phyloP scores from a whole-genome alignment of 2,329 filamentous ascomycete genomes.

The Cytospora schulzeri region DNA sequence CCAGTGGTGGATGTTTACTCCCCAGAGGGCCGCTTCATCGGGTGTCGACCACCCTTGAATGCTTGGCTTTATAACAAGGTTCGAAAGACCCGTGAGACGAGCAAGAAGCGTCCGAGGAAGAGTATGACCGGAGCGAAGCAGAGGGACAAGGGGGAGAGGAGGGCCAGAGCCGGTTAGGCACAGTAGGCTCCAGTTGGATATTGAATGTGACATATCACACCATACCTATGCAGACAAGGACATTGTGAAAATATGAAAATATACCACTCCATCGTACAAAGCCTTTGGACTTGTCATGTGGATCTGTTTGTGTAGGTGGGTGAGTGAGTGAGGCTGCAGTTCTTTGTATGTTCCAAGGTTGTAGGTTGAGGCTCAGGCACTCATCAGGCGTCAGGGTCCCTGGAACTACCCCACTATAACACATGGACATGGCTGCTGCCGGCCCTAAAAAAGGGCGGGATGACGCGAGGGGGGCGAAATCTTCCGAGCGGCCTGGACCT shows the following conservation, averaged over 20 bases:
- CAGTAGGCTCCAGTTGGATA: background rate
- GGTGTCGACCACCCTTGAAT: slow-evolving; percentile 66
- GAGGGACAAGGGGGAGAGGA: slow-evolving; percentile 25
- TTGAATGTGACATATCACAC: background rate
- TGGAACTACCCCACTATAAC: slow-evolving; percentile 14
- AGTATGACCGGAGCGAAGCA: slow-evolving; percentile 59
- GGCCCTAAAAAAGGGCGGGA: slow-evolving; percentile 14
- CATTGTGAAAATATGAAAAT: background rate
- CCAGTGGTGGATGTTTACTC: slow-evolving; percentile 83
- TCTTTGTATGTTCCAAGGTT: background rate
- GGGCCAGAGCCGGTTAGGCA: slow-evolving; percentile 1
- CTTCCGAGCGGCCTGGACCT: slow-evolving; percentile 16
- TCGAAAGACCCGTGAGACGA: slow-evolving; percentile 42
- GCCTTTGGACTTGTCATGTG: no score
- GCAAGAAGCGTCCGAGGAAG: slow-evolving; percentile 62
- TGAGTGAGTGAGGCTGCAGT: background rate
- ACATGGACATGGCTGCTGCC: background rate
- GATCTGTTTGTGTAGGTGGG: background rate
- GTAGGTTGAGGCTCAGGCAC: background rate
- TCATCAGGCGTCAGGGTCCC: background rate
- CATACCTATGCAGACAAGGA: background rate
- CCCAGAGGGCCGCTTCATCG: slow-evolving; percentile 81
- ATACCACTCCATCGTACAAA: slow-evolving; percentile 1
- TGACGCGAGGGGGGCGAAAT: slow-evolving; percentile 23
- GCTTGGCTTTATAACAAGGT: slow-evolving; percentile 68